These are phyloP conservation scores for Kondoa malvinella DNA, from an alignment of 768 basidiomycete species.

Conservation along the genomic window DNA sequence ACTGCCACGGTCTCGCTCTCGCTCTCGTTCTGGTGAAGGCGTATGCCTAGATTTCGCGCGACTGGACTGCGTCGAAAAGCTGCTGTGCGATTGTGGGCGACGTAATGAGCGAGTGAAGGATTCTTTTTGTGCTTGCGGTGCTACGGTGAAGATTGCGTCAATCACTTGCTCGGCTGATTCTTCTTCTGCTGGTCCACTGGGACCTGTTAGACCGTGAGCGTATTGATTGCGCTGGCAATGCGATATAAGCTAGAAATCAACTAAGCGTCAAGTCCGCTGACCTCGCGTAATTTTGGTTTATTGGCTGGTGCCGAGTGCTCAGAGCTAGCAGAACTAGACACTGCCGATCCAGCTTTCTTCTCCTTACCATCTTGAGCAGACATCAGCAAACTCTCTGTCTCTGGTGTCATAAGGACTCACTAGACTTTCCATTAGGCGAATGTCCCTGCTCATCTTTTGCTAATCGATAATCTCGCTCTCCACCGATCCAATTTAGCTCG, in stretches of 20 bases:
- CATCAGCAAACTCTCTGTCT: too few species aligned
- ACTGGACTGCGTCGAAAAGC: not conserved
- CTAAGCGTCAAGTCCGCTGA: not conserved
- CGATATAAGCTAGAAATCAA: too few species aligned
- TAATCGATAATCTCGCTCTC: slow-evolving; percentile 20
- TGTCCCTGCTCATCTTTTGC: not conserved
- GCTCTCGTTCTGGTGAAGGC: not conserved
- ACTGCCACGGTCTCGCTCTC: too few species aligned
- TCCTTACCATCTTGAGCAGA: not conserved
- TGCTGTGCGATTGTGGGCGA: not conserved
- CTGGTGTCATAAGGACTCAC: not conserved
- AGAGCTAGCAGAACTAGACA: not conserved
- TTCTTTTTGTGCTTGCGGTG: not conserved
- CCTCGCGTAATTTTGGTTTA: not conserved
- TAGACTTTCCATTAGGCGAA: not conserved
- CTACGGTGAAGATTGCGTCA: not conserved
- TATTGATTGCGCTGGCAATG: not conserved
- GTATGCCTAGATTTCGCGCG: not conserved
- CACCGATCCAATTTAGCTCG: slow-evolving; percentile 25
- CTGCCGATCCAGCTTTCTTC: not conserved
- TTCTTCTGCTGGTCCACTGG: too few species aligned
- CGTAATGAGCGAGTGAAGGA: not conserved
- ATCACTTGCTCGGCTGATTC: not conserved
- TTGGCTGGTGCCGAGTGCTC: not conserved
- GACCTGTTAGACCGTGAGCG: too few species aligned